phyloP scores from a whole-genome alignment of 2,329 filamentous ascomycete genomes.

The Colletotrichum karsti region DNA sequence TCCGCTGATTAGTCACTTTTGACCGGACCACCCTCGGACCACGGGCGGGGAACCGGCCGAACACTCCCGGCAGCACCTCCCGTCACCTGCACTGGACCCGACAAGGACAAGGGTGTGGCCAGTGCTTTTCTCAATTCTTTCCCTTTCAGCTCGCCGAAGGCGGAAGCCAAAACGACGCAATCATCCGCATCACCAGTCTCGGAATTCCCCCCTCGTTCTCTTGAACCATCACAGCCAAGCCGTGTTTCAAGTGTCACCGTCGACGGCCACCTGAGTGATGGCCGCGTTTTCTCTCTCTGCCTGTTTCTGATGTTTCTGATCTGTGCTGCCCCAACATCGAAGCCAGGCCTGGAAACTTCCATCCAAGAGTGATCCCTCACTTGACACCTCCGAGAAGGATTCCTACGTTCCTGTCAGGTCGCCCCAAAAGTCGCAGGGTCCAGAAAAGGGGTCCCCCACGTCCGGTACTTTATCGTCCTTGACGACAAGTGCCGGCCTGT shows the following conservation, averaged over 20 bases:
- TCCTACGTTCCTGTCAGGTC: neutral
- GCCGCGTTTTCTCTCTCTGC: neutral
- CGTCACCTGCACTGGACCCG: too few relatives aligned
- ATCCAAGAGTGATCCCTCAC: neutral
- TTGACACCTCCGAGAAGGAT: neutral
- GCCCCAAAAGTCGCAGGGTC: neutral
- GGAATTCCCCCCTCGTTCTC: neutral
- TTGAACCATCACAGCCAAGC: neutral
- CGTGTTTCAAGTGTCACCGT: neutral
- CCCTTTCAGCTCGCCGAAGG: neutral
- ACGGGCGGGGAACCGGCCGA: constrained; percentile 7
- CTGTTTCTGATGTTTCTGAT: neutral
- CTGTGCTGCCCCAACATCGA: neutral
- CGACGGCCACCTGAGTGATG: neutral
- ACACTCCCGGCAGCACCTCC: neutral
- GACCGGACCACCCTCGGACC: neutral
- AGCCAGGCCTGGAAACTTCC: neutral
- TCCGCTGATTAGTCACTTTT: neutral
- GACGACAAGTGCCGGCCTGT: neutral
- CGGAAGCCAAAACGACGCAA: neutral
- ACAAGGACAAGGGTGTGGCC: neutral
- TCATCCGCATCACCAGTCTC: neutral
- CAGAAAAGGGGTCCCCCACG: neutral
- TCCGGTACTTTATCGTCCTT: neutral
- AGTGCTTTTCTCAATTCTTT: neutral